Conservation (phyloP, 305 asterid genomes). For the Solanum hybrid region DNA sequence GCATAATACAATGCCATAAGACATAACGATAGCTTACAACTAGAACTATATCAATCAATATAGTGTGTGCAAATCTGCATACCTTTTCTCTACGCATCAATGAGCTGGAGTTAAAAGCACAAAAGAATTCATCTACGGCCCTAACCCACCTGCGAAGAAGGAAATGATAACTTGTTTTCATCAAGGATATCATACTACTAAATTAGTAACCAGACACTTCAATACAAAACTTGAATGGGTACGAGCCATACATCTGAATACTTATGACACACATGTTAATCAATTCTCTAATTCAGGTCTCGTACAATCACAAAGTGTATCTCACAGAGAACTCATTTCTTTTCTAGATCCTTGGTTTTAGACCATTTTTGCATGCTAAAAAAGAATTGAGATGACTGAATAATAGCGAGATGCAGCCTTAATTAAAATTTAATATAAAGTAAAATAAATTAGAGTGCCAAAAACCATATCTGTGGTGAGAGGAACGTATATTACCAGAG, state of each 20-base stretch:
- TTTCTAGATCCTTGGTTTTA: background rate
- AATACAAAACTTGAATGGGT: background rate
- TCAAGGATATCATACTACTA: background rate
- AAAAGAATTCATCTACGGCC: slow-evolving; percentile 74
- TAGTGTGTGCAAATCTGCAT: background rate
- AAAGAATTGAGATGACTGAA: background rate
- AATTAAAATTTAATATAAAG: background rate
- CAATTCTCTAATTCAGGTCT: background rate
- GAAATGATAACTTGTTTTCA: background rate
- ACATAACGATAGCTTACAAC: background rate
- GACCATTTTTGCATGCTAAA: background rate
- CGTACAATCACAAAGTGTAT: background rate
- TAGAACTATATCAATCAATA: background rate
- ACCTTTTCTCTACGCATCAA: slow-evolving; percentile 45
- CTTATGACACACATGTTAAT: background rate
- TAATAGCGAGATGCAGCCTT: background rate
- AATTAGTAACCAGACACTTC: background rate
- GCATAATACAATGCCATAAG: background rate
- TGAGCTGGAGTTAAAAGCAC: slow-evolving; percentile 55
- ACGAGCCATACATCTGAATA: background rate
- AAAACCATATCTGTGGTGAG: background rate
- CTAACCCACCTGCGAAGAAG: slow-evolving; percentile 72
- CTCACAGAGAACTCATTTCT: background rate
- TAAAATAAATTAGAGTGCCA: background rate
- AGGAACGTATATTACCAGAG: slow-evolving; percentile 40